Conservation (phyloP, 495 filamentous ascomycete genomes). For the Umbilicaria muhlenbergii region DNA sequence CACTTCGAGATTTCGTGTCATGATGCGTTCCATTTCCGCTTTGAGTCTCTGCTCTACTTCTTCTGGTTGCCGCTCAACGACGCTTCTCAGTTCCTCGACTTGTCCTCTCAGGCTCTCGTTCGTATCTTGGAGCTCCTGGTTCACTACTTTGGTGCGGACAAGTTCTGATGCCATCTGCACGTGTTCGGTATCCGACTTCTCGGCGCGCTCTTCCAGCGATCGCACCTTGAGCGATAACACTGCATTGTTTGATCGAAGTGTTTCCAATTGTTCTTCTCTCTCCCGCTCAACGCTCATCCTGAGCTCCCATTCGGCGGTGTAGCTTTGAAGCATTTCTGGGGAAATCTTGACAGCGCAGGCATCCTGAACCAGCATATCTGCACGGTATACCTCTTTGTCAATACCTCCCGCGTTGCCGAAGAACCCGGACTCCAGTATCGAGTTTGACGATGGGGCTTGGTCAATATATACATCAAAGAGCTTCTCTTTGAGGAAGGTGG, state of each 20-base stretch:
- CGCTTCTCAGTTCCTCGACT: slow-evolving; percentile 61
- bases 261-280: slow-evolving; percentile 69
- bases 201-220: slow-evolving; percentile 68
- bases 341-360: slow-evolving; percentile 83
- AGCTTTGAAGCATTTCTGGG: slow-evolving; percentile 58
- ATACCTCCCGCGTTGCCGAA: slow-evolving; percentile 81
- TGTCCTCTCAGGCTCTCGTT: slow-evolving; percentile 76
- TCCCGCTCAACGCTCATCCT: slow-evolving; percentile 62
- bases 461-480: slow-evolving; percentile 97
- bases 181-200: slow-evolving; percentile 86
- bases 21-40: slow-evolving; percentile 79
- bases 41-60: slow-evolving; percentile 75
- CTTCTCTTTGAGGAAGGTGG: slow-evolving; percentile 79
- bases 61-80: slow-evolving; percentile 76
- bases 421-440: slow-evolving; percentile 89
- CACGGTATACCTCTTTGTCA: slow-evolving; percentile 91
- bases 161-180: slow-evolving; percentile 81
- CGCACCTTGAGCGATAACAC: slow-evolving; percentile 57
- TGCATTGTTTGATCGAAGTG: slow-evolving; percentile 45
- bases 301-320: slow-evolving; percentile 85
- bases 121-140: slow-evolving; percentile 72
- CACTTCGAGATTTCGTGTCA: slow-evolving; percentile 84
- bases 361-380: slow-evolving; percentile 84
- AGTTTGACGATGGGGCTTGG: slow-evolving; percentile 68
- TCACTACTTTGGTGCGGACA: slow-evolving; percentile 82